These are phyloP conservation scores for Saussurea involucrata DNA, from an alignment of 129 eudicot species.

Conservation along the genomic window DNA sequence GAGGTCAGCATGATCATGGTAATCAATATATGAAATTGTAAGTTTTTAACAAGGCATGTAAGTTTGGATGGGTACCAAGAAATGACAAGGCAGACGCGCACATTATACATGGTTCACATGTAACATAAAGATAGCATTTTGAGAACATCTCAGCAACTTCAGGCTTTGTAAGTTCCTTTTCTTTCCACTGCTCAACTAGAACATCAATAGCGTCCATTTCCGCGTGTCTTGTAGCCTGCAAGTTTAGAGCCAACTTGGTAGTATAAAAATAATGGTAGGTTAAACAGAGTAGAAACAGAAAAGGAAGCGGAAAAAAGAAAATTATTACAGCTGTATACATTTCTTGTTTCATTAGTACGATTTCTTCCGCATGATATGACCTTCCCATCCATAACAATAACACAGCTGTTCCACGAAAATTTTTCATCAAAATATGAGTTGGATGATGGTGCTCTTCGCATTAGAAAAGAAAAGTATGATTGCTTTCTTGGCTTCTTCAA, in stretches of 20 bases:
- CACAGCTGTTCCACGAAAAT: constrained; percentile 44
- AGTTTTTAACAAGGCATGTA: background rate
- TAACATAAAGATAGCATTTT: constrained; percentile 79
- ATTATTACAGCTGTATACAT: constrained; percentile 35
- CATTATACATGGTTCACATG: constrained; percentile 99
- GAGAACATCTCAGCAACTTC: constrained; percentile 58
- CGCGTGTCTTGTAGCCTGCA: constrained; percentile 84
- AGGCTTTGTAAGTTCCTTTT: constrained; percentile 28
- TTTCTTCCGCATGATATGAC: constrained; percentile 83
- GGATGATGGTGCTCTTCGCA: background rate
- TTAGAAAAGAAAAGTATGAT: background rate
- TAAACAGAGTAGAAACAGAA: background rate
- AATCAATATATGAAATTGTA: background rate
- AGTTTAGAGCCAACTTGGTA: constrained; percentile 26
- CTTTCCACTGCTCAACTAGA: constrained; percentile 62
- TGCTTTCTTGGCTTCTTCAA: too few species aligned
- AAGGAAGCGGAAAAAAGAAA: background rate
- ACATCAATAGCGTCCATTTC: constrained; percentile 83
- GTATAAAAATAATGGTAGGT: constrained; percentile 7
- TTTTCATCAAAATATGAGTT: background rate
- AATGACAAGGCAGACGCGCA: constrained; percentile 85
- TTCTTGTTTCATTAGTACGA: constrained; percentile 73
- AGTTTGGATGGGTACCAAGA: constrained; percentile 44
- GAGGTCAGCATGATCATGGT: background rate
- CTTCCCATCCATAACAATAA: constrained; percentile 69